phyloP scores from a whole-genome alignment of 305 asterid species.

The Fraxinus dipetala region DNA sequence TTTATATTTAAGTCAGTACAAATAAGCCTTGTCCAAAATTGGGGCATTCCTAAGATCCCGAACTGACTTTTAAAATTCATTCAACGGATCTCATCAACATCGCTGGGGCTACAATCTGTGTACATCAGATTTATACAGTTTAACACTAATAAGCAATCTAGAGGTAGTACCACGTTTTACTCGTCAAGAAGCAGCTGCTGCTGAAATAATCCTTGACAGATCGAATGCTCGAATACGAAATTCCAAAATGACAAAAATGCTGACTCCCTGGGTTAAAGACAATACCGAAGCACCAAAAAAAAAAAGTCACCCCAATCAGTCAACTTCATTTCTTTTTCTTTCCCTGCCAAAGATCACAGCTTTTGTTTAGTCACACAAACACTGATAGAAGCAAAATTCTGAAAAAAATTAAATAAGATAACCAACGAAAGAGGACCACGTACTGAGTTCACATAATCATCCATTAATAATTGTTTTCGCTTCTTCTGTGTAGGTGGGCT shows the following conservation, averaged over 20 bases:
- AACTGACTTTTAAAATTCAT: not conserved
- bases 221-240: not conserved
- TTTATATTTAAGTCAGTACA: not conserved
- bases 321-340: slow-evolving; percentile 65
- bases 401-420: not conserved
- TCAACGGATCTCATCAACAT: not conserved
- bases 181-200: not conserved
- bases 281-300: not conserved
- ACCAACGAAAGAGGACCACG: slow-evolving; percentile 14
- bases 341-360: slow-evolving; percentile 44
- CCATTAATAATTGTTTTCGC: slow-evolving; percentile 74
- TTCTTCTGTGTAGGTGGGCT: slow-evolving; percentile 76
- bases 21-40: not conserved
- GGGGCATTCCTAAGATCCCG: not conserved
- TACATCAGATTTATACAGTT: not conserved
- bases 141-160: not conserved
- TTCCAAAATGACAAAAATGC: not conserved
- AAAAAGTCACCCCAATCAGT: not conserved
- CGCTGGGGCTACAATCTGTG: not conserved
- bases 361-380: not conserved
- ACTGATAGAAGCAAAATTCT: not conserved
- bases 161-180: not conserved
- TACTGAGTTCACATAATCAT: slow-evolving; percentile 77
- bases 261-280: not conserved
- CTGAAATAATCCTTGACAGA: not conserved